phyloP scores from a whole-genome alignment of 495 filamentous ascomycete species.

The Barbatosphaeria neglecta region DNA sequence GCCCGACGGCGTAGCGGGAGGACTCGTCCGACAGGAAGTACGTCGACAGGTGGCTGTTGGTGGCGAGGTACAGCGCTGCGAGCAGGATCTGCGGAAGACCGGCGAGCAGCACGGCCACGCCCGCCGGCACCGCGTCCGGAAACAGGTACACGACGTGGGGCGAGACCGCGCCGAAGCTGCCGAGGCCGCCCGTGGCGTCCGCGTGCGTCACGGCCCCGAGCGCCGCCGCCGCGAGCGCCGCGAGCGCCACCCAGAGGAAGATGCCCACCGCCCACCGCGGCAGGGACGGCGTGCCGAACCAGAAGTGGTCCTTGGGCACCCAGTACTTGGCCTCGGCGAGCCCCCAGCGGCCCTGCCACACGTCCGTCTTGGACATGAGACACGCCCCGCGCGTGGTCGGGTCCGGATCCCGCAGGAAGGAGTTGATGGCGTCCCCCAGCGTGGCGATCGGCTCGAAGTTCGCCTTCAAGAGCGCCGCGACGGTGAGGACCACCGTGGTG shows the following conservation, averaged over 20 bases:
- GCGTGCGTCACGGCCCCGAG: constrained; percentile 13
- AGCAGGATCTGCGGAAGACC: constrained; percentile 30
- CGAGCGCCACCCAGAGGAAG: constrained; percentile 15
- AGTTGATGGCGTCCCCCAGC: constrained; percentile 32
- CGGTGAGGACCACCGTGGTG: constrained; percentile 20
- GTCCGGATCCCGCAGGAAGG: constrained; percentile 32
- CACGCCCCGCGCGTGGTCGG: constrained; percentile 19
- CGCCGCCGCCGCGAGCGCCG: constrained; percentile 16
- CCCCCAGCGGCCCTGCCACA: constrained; percentile 26
- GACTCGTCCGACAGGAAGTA: constrained; percentile 33
- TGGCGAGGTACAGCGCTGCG: constrained; percentile 24
- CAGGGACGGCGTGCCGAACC: constrained; percentile 25
- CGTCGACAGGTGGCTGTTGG: constrained; percentile 25
- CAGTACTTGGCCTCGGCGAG: constrained; percentile 23
- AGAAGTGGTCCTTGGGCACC: constrained; percentile 25
- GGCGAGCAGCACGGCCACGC: constrained; percentile 16
- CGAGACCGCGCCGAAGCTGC: constrained; percentile 18
- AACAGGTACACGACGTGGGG: constrained; percentile 12
- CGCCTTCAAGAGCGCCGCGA: constrained; percentile 16
- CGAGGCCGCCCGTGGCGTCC: constrained; percentile 10
- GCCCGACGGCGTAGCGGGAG: constrained; percentile 20
- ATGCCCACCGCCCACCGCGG: constrained; percentile 20
- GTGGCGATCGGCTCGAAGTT: constrained; percentile 28
- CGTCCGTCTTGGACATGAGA: constrained; percentile 28
- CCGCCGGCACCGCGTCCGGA: constrained; percentile 1